Evolutionary conservation across 108 stramenopile species (phyloP).

Genomic region (Cyclotella choctawhatcheeana): DNA sequence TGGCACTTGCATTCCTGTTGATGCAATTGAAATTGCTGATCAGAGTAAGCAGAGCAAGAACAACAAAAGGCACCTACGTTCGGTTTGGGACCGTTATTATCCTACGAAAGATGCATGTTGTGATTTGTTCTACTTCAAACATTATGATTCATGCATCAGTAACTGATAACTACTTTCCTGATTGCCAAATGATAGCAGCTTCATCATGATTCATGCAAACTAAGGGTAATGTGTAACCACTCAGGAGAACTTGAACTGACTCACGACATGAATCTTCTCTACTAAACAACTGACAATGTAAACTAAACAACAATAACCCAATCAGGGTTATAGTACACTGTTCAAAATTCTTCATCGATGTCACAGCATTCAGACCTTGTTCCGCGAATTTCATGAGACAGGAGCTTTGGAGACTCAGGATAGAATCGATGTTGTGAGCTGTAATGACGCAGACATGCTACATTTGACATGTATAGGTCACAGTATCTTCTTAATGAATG

Average conservation of each 20-base stretch:
- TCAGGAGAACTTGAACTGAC: too few relatives aligned
- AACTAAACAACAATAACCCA: too few relatives aligned
- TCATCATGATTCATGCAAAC: too few relatives aligned
- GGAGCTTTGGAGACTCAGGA: slow-evolving; percentile 74
- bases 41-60: background rate
- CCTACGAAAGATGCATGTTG: slow-evolving; percentile 2
- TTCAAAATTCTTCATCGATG: slow-evolving; percentile 18
- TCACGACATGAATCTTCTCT: too few relatives aligned
- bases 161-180: too few relatives aligned
- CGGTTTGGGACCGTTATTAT: background rate
- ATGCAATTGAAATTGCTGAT: too few relatives aligned
- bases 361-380: slow-evolving; percentile 60
- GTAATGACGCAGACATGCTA: slow-evolving; percentile 73
- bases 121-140: background rate
- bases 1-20: background rate
- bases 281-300: too few relatives aligned
- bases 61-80: background rate
- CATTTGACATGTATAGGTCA: slow-evolving; percentile 60
- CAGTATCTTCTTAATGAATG: slow-evolving; percentile 52
- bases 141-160: slow-evolving; percentile 3
- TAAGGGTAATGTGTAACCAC: too few relatives aligned
- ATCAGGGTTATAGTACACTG: too few relatives aligned
- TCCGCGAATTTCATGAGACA: slow-evolving; percentile 77
- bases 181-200: too few relatives aligned
- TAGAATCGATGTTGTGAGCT: slow-evolving; percentile 88